Evolutionary conservation across 805 yeast genomes (phyloP), one percentile per base, ranked within the genome.

Genomic region (Saccharomycopsis sp.): DNA sequence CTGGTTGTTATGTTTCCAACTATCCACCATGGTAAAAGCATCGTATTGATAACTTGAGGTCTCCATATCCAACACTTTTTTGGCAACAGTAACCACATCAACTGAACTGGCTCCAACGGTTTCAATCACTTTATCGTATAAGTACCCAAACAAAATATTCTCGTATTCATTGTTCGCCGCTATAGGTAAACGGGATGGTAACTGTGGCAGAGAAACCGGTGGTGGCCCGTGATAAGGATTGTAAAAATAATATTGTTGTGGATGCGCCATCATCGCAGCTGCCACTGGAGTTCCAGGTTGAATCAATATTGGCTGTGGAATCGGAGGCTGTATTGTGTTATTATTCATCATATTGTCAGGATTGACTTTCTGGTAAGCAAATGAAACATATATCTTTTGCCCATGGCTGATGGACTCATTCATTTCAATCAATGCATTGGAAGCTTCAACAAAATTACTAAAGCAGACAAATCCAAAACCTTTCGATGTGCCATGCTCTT

Each of bases 391-490:
- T 42, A 81, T 63, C 54, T 64, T 67, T 54, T 73, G 74, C 40
- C 78, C 79, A 54, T 67, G 67, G 46, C 76, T 57, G 48, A 67
- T 70, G 53, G 65, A 65, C 51, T 79, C 81, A 59, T 72, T 74
- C 75, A 74, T 80, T 42, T 72, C 79, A 38, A 75, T 73, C 44
- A 82, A 76, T 13, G 94, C 90, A 55, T 71, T 67, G 40, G 77
- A 73, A 5, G 94, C 93, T 56, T 79, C 74, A 40, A 75, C 65
- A 44, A 84, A 81, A 51, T 65, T 66, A 55, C 76, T 78, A 58
- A 73, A 85, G 62, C 87, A 83, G 43, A 85, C 85, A 65, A 85
- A 85, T 37, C 93, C 94, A 58, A 81, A 85, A 17, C 93, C 89
- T 58, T 79, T 75, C 19, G 90, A 81, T 22, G 54, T 59, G 26